phyloP scores from a whole-genome alignment of 1,139 yeast genomes.

The Kazachstania sp. region DNA sequence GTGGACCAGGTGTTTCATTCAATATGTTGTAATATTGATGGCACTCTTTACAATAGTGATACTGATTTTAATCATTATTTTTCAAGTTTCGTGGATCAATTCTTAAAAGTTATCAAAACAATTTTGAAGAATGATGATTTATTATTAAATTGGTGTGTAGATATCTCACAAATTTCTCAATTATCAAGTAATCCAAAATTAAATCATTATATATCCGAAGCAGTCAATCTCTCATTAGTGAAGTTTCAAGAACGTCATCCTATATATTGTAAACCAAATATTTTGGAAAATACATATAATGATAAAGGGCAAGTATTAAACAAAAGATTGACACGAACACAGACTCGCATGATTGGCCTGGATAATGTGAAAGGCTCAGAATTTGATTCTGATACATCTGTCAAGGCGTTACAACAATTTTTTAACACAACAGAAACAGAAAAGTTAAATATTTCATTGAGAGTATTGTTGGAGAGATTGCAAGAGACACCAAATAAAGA shows the following conservation, averaged over 20 bases:
- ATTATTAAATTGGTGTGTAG: conserved; percentile 26
- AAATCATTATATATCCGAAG: conserved; percentile 20
- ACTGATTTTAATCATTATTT: conserved; percentile 42
- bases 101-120: conserved; percentile 20
- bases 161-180: conserved; percentile 24
- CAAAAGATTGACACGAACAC: conserved; percentile 27
- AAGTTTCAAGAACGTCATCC: conserved; percentile 25
- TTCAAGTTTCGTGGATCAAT: conserved; percentile 33
- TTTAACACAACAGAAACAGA: conserved; percentile 45
- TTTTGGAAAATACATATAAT: conserved; percentile 9
- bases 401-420: conserved; percentile 40
- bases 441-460: conserved; percentile 43
- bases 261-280: conserved; percentile 14
- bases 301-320: conserved; percentile 9
- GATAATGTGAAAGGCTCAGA: conserved; percentile 14
- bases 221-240: conserved; percentile 20
- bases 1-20: conserved; percentile 31
- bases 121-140: conserved; percentile 26
- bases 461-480: conserved; percentile 36
- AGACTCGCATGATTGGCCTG: conserved; percentile 21
- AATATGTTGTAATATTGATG: conserved; percentile 59
- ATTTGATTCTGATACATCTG: conserved; percentile 31
- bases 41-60: conserved; percentile 67
- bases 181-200: conserved; percentile 26
- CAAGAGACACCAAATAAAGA: conserved; percentile 29